phyloP scores from a whole-genome alignment of 768 basidiomycete species.

The Clathrus columnatus region DNA sequence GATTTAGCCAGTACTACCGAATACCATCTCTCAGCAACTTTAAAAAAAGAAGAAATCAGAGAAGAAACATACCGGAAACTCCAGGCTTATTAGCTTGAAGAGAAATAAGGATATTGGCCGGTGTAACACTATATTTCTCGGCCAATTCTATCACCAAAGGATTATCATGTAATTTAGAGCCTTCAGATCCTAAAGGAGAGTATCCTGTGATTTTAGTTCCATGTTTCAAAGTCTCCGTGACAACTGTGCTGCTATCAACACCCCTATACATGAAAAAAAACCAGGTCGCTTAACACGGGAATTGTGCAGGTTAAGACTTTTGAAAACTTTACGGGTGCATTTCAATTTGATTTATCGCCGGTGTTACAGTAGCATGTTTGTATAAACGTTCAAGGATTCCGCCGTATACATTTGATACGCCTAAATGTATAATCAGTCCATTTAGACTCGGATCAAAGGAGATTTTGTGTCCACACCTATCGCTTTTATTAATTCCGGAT shows the following conservation, averaged over 20 bases:
- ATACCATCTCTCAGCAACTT: no score
- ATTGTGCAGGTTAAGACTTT: no score
- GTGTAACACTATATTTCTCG: slow-evolving; percentile 44
- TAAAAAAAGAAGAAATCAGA: not conserved
- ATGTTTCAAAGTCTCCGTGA: slow-evolving; percentile 57
- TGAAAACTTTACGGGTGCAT: slow-evolving; percentile 65
- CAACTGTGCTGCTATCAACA: slow-evolving; percentile 55
- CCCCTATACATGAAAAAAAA: not conserved
- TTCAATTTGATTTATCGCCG: slow-evolving; percentile 76
- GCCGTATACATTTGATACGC: slow-evolving; percentile 77
- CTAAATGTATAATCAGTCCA: slow-evolving; percentile 31
- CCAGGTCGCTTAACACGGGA: no score
- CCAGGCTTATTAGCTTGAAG: slow-evolving; percentile 61
- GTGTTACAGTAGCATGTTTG: slow-evolving; percentile 60
- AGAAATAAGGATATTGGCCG: slow-evolving; percentile 63
- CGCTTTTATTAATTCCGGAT: slow-evolving; percentile 55
- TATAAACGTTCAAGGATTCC: slow-evolving; percentile 58
- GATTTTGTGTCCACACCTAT: slow-evolving; percentile 42
- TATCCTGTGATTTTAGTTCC: slow-evolving; percentile 62
- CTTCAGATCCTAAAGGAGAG: slow-evolving; percentile 66
- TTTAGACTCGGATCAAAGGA: not conserved
- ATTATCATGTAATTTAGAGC: slow-evolving; percentile 58
- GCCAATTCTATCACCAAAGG: slow-evolving; percentile 54
- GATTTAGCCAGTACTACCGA: slow-evolving; percentile 55
- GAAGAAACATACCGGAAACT: slow-evolving; percentile 50